Evolutionary conservation across 257 asterid species (phyloP).

Genomic region (Nicotiana noctiflora): DNA sequence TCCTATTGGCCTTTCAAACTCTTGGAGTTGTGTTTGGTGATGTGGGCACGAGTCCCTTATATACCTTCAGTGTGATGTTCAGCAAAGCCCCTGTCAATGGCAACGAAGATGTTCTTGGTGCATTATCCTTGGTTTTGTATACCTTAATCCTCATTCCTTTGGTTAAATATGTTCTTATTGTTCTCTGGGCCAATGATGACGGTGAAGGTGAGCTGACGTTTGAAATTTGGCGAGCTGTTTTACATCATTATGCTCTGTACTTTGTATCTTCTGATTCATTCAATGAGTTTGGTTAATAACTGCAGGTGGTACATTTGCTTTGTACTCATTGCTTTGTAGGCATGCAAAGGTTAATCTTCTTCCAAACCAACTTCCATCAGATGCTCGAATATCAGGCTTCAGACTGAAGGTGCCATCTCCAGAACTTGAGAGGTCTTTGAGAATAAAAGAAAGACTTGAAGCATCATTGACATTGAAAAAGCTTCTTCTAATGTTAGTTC

Average conservation of each 20-base stretch:
- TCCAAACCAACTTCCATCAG: slow-evolving; percentile 90
- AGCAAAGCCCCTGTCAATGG: slow-evolving; percentile 93
- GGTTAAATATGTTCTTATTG: slow-evolving; percentile 81
- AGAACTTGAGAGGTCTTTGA: slow-evolving; percentile 96
- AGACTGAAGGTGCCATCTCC: slow-evolving; percentile 95
- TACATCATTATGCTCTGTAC: background rate
- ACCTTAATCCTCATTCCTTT: slow-evolving; percentile 81
- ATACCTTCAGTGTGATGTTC: slow-evolving; percentile 98
- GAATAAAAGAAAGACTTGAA: slow-evolving; percentile 90
- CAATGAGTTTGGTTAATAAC: slow-evolving; percentile 22
- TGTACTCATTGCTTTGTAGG: slow-evolving; percentile 95
- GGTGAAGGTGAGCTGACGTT: slow-evolving; percentile 75
- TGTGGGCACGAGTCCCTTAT: slow-evolving; percentile 96
- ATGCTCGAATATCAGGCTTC: slow-evolving; percentile 90
- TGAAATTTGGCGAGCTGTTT: background rate
- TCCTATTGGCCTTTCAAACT: slow-evolving; percentile 73
- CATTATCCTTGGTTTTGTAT: slow-evolving; percentile 81
- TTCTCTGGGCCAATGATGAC: slow-evolving; percentile 98
- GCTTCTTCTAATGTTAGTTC: slow-evolving; percentile 83
- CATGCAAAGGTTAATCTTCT: slow-evolving; percentile 97
- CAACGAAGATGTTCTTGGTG: slow-evolving; percentile 88
- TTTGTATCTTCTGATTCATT: background rate
- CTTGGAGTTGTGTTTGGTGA: slow-evolving; percentile 95
- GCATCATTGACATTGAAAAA: slow-evolving; percentile 77
- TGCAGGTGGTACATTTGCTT: slow-evolving; percentile 98